A percentile compares a stretch with the other conserved stretches of the same genome.
These are phyloP conservation scores for Xenosphaeropsis pyriputrescens DNA, from an alignment of 2,329 filamentous ascomycete species.

Conservation along the genomic window DNA sequence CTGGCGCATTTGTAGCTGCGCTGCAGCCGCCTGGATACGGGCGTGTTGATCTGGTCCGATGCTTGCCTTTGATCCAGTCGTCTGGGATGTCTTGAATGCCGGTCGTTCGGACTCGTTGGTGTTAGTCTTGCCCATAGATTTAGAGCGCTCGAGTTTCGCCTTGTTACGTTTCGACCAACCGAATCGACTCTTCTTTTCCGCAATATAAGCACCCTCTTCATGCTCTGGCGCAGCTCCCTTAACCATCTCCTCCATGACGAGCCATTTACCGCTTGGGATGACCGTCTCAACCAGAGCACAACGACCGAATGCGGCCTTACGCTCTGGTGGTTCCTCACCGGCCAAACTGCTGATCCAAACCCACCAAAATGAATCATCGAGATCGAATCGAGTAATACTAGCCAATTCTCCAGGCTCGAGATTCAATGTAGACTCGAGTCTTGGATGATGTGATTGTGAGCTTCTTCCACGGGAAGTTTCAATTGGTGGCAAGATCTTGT, in stretches of 20 bases:
- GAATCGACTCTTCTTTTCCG: conserved; percentile 90
- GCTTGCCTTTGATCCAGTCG: conserved; percentile 58
- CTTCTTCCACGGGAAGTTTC: conserved; percentile 62
- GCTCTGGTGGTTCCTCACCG: conserved; percentile 68
- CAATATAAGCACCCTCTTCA: conserved; percentile 75
- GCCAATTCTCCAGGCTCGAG: conserved; percentile 89
- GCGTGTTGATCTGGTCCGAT: conserved; percentile 87
- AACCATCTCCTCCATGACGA: conserved; percentile 92
- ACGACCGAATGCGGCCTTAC: conserved; percentile 87
- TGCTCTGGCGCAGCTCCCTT: conserved; percentile 82
- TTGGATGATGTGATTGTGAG: conserved; percentile 69
- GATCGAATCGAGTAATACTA: conserved; percentile 70
- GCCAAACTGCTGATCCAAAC: conserved; percentile 98
- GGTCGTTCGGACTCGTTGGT: conserved; percentile 26
- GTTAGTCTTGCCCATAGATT: conserved; percentile 51
- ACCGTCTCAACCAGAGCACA: conserved; percentile 85
- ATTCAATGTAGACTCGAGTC: conserved; percentile 50
- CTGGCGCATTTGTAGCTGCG: conserved; percentile 61
- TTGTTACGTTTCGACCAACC: conserved; percentile 65
- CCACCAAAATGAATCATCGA: conserved; percentile 99
- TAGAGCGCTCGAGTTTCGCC: conserved; percentile 46
- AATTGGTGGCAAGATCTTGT: conserved; percentile 82
- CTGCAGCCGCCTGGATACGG: conserved; percentile 81
- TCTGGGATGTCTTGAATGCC: conserved; percentile 24
- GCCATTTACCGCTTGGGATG: conserved; percentile 71